Base-by-base conservation (phyloP, 208 protist genomes). In the Leptomonas seymouri region DNA sequence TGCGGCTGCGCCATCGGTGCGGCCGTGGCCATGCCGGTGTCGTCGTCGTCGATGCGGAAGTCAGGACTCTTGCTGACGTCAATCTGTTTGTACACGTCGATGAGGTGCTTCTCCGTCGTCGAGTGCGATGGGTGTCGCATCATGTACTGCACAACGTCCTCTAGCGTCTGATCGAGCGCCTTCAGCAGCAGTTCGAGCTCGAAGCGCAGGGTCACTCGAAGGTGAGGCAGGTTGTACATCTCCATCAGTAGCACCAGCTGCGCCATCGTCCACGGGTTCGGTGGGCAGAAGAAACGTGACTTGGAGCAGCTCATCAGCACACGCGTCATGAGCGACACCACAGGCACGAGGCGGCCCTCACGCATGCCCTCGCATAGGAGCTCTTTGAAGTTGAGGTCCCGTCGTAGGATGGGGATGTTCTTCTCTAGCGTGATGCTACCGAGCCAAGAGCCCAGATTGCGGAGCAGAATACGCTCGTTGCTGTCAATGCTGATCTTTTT, bases 231-330 rank as follows among this genome's bases (percentile, higher is more conserved):
- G 30, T 90, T 78, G 80, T 99, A 98, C 67, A 99, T 88, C 79
- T 99, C 98, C 41, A 90, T 86, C 42, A 99, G 67, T 25, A 98
- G 68, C 55, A 78, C 82, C 42, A 99, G 62, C 48, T 98, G 87
- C 36, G 90, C 93, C 95, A 99, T 99, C 20, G 98, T 91, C 99
- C 98, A 99, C 30, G 98, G 98, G 85, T 99, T 99, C 25, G 97
- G 98, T 36, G 89, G 93, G 66, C 76, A 84, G 84, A 99, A 99
- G 45, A 99, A 98, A 55, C 82, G 88, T n/a, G 92, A 98, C 46
- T 81, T 82, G 56, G 81, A 71, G 74, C 86, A 93, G 74, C 85
- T 80, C 41, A 93, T 87, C 21, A 99, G 83, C 30, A 98, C 84
- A 62, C 99, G 98, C 18, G 91, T 74, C 20, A 99, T 93, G 74